phyloP scores from a whole-genome alignment of 108 stramenopile genomes.

The Skeletonema tropicum region DNA sequence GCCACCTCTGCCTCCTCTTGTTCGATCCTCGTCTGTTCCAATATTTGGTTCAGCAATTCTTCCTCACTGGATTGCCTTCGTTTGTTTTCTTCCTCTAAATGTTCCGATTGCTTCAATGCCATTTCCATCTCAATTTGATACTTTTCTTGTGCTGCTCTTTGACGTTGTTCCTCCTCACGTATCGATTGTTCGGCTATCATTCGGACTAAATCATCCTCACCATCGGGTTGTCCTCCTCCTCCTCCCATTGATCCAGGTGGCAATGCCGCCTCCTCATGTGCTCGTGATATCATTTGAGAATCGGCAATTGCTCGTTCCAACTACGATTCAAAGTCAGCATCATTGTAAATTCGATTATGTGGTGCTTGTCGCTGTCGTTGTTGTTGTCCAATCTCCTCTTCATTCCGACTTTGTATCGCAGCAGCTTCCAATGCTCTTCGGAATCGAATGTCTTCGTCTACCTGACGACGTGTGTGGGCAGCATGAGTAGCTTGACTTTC shows the following conservation, averaged over 20 bases:
- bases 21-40: not conserved
- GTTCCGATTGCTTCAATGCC: slow-evolving; percentile 13
- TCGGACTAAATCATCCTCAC: not conserved
- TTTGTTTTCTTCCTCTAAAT: slow-evolving; percentile 8
- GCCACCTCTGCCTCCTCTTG: not conserved
- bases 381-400: not conserved
- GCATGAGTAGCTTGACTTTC: slow-evolving; percentile 17
- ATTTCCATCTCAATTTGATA: slow-evolving; percentile 5
- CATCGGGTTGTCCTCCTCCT: not conserved
- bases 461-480: slow-evolving; percentile 21
- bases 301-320: not conserved
- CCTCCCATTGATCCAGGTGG: no score
- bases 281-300: not conserved
- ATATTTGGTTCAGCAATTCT: not conserved
- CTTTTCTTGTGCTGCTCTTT: not conserved
- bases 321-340: not conserved
- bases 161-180: slow-evolving; percentile 5
- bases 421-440: slow-evolving; percentile 17
- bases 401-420: not conserved
- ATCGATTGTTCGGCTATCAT: not conserved
- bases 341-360: not conserved
- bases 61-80: slow-evolving; percentile 1
- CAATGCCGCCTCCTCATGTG: no score
- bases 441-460: slow-evolving; percentile 21
- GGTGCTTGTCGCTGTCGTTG: not conserved